phyloP scores from a whole-genome alignment of 1,139 yeast genomes.

The Casaregolazyma lundiana region DNA sequence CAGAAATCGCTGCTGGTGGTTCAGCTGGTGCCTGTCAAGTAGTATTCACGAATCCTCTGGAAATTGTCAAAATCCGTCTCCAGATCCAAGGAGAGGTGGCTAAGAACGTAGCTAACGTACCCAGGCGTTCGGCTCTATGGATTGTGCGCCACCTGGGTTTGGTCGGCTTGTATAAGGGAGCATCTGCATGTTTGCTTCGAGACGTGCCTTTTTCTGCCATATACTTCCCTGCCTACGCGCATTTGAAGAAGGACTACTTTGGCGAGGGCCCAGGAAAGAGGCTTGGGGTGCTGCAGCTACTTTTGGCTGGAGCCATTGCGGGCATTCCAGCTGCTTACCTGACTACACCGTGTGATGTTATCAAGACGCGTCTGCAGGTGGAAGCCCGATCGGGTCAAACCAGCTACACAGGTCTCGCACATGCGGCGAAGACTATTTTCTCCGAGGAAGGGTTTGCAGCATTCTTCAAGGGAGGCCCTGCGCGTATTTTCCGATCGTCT shows the following conservation, averaged over 20 bases:
- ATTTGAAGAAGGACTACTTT: constrained; percentile 75
- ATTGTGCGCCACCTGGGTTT: constrained; percentile 78
- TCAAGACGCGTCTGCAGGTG: constrained; percentile 90
- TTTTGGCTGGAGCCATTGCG: constrained; percentile 87
- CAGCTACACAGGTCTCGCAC: constrained; percentile 67
- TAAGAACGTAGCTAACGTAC: constrained; percentile 40
- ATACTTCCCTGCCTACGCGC: constrained; percentile 96
- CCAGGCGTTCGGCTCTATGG: constrained; percentile 56
- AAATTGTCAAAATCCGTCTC: constrained; percentile 89
- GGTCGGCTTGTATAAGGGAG: constrained; percentile 86
- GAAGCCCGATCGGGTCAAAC: constrained; percentile 76
- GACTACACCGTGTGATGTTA: constrained; percentile 95
- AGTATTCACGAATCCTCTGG: constrained; percentile 90
- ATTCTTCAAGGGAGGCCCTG: constrained; percentile 94
- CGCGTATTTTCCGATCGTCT: constrained; percentile 89
- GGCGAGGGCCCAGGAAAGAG: constrained; percentile 70
- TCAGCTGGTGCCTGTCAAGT: constrained; percentile 97
- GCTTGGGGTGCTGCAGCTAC: constrained; percentile 76
- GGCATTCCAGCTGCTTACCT: constrained; percentile 98
- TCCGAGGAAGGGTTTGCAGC: constrained; percentile 77
- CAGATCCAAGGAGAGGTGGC: constrained; percentile 85
- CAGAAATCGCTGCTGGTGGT: constrained; percentile 87
- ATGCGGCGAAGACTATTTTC: constrained; percentile 70
- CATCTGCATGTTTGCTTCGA: constrained; percentile 83
- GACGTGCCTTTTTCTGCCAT: constrained; percentile 97